Evolutionary conservation across 176 grass and related monocot genomes (phyloP).

Genomic region (Poa pratensis): DNA sequence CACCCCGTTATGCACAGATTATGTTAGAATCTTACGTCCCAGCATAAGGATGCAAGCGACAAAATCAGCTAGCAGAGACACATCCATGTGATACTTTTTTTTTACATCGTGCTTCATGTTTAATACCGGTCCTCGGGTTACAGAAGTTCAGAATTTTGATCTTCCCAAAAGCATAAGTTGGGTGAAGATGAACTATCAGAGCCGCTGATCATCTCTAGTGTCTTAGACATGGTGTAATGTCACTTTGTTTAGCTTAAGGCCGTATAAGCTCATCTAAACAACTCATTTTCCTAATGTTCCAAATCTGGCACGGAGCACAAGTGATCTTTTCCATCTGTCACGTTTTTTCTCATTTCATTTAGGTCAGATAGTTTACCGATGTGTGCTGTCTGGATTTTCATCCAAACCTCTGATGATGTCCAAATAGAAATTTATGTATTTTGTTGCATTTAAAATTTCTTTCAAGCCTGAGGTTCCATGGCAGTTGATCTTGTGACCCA

Average conservation of each 20-base stretch:
- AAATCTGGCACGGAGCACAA: background rate
- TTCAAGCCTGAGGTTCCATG: constrained; percentile 14
- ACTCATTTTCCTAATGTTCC: background rate
- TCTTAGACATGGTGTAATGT: constrained; percentile 24
- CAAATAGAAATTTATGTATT: constrained; percentile 3
- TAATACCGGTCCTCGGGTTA: constrained; percentile 31
- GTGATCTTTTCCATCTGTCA: background rate
- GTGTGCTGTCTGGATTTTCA: background rate
- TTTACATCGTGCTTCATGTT: constrained; percentile 39
- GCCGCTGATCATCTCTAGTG: background rate
- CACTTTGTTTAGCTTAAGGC: background rate
- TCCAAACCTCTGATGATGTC: background rate
- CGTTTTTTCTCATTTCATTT: background rate
- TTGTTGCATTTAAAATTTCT: constrained; percentile 3
- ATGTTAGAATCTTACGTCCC: constrained; percentile 95
- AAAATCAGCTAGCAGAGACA: constrained; percentile 32
- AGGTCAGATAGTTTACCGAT: background rate
- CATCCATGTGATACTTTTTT: background rate
- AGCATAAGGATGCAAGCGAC: constrained; percentile 52
- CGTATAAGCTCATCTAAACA: background rate
- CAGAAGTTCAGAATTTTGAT: constrained; percentile 44
- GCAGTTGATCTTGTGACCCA: background rate
- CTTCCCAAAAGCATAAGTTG: constrained; percentile 23
- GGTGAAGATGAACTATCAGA: constrained; percentile 37
- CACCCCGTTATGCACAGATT: constrained; percentile 68